A percentile compares a stretch with the other conserved stretches of the same genome.
phyloP scores from a whole-genome alignment of 2,329 filamentous ascomycete genomes.

The Juglanconis oblonga region DNA sequence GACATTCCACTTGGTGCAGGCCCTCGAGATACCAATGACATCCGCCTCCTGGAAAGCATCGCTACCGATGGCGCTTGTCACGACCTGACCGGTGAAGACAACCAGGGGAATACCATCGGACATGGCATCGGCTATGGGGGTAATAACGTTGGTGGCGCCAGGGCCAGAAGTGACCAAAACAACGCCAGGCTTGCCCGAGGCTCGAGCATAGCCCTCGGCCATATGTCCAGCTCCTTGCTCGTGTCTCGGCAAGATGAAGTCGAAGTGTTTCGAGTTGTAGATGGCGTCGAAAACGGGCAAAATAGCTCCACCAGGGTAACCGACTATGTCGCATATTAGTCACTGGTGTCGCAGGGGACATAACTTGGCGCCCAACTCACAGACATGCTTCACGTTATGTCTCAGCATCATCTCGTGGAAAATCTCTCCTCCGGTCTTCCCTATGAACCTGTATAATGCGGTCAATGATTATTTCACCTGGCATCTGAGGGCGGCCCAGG shows the following conservation, averaged over 20 bases:
- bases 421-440: slow-evolving; percentile 92
- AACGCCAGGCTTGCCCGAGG: slow-evolving; percentile 89
- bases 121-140: slow-evolving; percentile 92
- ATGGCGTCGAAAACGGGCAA: slow-evolving; percentile 98
- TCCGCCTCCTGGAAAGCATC: slow-evolving; percentile 98
- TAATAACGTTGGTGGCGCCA: slow-evolving; percentile 93
- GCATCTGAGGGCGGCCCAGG: slow-evolving; percentile 3
- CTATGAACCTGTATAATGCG: slow-evolving; percentile 66
- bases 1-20: slow-evolving; percentile 98
- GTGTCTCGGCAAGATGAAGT: slow-evolving; percentile 92
- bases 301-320: slow-evolving; percentile 93
- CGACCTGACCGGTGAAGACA: slow-evolving; percentile 92
- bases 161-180: slow-evolving; percentile 96
- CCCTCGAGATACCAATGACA: slow-evolving; percentile 86
- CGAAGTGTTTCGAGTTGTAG: slow-evolving; percentile 95
- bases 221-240: slow-evolving; percentile 98
- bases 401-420: slow-evolving; percentile 99
- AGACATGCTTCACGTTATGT: slow-evolving; percentile 88
- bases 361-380: slow-evolving; percentile 51
- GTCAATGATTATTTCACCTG: slow-evolving; percentile 15
- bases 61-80: slow-evolving; percentile 84
- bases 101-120: slow-evolving; percentile 95
- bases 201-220: slow-evolving; percentile 95
- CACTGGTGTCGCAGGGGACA: slow-evolving; percentile 12
- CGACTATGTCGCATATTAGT: slow-evolving; percentile 49